Base-by-base conservation (phyloP, 306 rosid genomes). In the Dryas drummondii region DNA sequence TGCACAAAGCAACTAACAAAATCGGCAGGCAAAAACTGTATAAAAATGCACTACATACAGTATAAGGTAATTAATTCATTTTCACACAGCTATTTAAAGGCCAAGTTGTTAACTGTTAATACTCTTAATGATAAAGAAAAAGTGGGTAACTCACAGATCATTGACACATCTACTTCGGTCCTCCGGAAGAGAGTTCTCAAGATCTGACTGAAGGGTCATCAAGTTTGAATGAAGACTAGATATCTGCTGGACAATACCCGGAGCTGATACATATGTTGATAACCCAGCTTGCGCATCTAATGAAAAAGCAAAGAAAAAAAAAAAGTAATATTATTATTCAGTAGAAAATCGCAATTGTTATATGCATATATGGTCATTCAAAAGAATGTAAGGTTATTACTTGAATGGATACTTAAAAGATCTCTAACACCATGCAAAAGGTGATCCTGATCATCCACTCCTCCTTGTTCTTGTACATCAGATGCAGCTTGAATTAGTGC, bases 391-490 rank as follows among this genome's bases (percentile, higher is more conserved):
- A 6, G 60, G 55, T 70, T 63, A 80, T 84, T 82, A 94, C 99
- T 88, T 82, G 97, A 90, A 85, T 92, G 93, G 79, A 94, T 87
- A 83, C 92, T 94, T 61, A 92, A 87, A 70, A 94, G 93, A 85
- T 92, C 99, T 85, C 97, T 91, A 59, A 94, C 94, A 64, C 97
- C 91, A 76, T 94, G 99, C 92, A 94, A 81, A 86, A 92, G 87
- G 80, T 89, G 80, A 78, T 94, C 99, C 65, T 86, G 91, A 74
- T 94, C 99, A 83, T 94, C 97, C 74, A 94, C 97, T 50, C 97
- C 98, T 74, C 99, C 97, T 77, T 88, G 96, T 81, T 94, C 97
- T 86, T 90, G 97, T 81, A 84, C 89, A 82, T 92, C 99, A 63
- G 97, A 88, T 75, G 96, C 91, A 66, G 93, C 97, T 90, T 94